Conservation (phyloP, 2,329 filamentous ascomycete genomes). For the Verticillium dahliae region DNA sequence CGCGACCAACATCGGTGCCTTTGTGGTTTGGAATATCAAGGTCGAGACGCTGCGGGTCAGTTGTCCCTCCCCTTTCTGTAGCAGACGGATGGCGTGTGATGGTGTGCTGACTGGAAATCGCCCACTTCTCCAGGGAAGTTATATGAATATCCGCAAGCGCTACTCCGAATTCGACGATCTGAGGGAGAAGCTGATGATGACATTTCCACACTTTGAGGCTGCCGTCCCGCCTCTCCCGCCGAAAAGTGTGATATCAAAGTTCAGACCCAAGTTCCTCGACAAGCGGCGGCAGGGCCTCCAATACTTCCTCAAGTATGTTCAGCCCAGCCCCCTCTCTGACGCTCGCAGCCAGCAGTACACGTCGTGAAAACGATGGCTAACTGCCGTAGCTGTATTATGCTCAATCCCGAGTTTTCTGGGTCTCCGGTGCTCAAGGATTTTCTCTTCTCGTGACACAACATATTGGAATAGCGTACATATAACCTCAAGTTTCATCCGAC, state of each 20-base stretch:
- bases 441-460: conserved; percentile 54
- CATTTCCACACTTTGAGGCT: conserved; percentile 77
- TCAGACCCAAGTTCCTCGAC: conserved; percentile 79
- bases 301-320: conserved; percentile 84
- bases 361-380: conserved; percentile 11
- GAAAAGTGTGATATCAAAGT: conserved; percentile 85
- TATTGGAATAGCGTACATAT: background rate
- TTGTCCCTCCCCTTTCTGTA: conserved; percentile 11
- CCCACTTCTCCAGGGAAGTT: conserved; percentile 42
- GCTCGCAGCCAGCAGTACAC: background rate
- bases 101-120: conserved; percentile 8
- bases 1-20: conserved; percentile 65
- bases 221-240: conserved; percentile 88
- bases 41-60: conserved; percentile 79
- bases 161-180: conserved; percentile 94
- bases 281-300: conserved; percentile 73
- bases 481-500: background rate
- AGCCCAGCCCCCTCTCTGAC: background rate
- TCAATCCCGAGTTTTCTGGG: conserved; percentile 90
- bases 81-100: background rate
- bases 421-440: conserved; percentile 91
- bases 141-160: conserved; percentile 60
- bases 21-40: conserved; percentile 89
- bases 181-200: conserved; percentile 62
- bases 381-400: conserved; percentile 66